Evolutionary conservation across 129 eudicot species (phyloP).

Genomic region (Ambrosia artemisiifolia): DNA sequence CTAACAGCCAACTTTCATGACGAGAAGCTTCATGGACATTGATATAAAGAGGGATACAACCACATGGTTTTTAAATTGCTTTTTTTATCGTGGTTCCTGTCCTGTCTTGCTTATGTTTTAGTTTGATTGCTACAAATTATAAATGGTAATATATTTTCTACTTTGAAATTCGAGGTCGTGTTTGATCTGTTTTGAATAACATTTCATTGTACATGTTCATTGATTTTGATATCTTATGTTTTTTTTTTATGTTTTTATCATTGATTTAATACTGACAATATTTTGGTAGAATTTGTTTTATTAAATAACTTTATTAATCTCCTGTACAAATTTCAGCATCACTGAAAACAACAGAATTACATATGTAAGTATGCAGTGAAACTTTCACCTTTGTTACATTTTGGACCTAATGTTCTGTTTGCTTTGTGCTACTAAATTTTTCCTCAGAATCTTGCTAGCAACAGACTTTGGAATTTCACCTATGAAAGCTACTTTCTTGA

Average conservation of each 20-base stretch:
- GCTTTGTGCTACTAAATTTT: conserved; percentile 50
- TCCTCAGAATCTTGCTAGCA: conserved; percentile 73
- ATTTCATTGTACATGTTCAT: conserved; percentile 7
- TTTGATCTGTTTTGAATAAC: conserved; percentile 16
- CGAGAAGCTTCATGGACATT: background rate
- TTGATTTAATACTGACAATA: background rate
- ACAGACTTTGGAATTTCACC: conserved; percentile 67
- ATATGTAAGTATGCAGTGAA: background rate
- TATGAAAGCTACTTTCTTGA: no score
- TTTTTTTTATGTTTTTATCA: background rate
- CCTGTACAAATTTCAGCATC: conserved; percentile 13
- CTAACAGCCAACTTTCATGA: conserved; percentile 2
- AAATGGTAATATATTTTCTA: conserved; percentile 9
- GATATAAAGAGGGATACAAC: background rate
- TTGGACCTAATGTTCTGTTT: conserved; percentile 42
- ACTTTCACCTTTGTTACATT: conserved; percentile 24
- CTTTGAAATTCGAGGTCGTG: conserved; percentile 1
- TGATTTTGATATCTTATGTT: conserved; percentile 1
- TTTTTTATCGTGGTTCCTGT: background rate
- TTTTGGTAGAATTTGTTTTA: conserved; percentile 1
- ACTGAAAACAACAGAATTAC: background rate
- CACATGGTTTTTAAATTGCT: background rate
- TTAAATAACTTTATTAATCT: background rate
- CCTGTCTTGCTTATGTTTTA: background rate
- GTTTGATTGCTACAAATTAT: conserved; percentile 19